These are phyloP conservation scores for Coniosporium apollinis DNA, from an alignment of 495 filamentous ascomycete genomes.

Conservation along the genomic window DNA sequence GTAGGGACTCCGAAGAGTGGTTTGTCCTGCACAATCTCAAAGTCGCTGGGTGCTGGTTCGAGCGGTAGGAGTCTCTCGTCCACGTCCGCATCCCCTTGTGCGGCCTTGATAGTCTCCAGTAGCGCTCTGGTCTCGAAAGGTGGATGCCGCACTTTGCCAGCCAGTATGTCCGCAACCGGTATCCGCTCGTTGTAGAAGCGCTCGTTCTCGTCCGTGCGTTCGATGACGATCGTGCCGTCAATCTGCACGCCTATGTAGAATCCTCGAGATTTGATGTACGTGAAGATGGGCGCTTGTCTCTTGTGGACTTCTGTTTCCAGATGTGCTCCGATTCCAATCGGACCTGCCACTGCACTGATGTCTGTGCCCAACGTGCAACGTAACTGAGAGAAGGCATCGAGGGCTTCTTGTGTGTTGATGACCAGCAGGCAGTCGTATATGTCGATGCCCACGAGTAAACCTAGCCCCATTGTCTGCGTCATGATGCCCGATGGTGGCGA, in stretches of 20 bases:
- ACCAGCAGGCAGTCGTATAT: constrained; percentile 88
- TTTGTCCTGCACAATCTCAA: constrained; percentile 34
- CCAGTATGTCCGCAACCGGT: constrained; percentile 62
- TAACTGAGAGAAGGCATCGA: constrained; percentile 64
- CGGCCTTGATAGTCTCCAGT: constrained; percentile 66
- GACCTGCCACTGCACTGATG: constrained; percentile 59
- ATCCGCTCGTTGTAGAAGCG: constrained; percentile 63
- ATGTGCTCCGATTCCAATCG: constrained; percentile 56
- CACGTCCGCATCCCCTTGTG: constrained; percentile 60
- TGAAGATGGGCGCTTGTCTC: constrained; percentile 59
- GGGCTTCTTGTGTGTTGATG: constrained; percentile 65
- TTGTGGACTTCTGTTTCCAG: constrained; percentile 59
- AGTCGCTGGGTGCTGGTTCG: constrained; percentile 60
- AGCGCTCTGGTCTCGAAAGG: constrained; percentile 46
- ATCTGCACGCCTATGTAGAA: constrained; percentile 69
- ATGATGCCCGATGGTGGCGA: constrained; percentile 76
- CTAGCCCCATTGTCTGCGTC: constrained; percentile 69
- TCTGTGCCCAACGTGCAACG: constrained; percentile 65
- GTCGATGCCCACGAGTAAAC: constrained; percentile 80
- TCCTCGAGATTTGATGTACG: constrained; percentile 75
- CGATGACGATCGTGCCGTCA: constrained; percentile 70
- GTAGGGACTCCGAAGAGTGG: constrained; percentile 59
- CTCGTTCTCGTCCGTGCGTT: constrained; percentile 80
- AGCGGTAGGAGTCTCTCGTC: constrained; percentile 38
- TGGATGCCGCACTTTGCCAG: constrained; percentile 56